Evolutionary conservation across 257 asterid genomes (phyloP).

Genomic region (Gynochthodes officinalis): DNA sequence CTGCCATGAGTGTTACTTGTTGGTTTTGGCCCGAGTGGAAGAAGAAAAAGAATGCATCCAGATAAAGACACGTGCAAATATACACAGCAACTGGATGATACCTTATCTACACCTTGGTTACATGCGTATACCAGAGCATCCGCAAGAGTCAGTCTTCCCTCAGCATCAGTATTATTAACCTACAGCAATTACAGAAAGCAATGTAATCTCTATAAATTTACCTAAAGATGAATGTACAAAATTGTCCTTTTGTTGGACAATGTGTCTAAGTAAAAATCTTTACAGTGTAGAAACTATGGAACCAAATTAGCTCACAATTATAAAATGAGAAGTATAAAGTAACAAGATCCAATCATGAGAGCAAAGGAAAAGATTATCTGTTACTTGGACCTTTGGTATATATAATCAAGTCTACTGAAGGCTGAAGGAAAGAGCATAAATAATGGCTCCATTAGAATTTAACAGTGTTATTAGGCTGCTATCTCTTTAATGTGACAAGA

Average conservation of each 20-base stretch:
- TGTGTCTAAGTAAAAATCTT: neutral
- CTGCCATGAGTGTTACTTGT: neutral
- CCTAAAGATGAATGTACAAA: neutral
- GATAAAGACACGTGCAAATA: neutral
- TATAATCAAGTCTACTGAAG: neutral
- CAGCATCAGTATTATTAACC: slow-evolving; percentile 99
- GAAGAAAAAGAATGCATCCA: neutral
- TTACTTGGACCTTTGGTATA: neutral
- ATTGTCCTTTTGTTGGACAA: neutral
- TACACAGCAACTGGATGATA: slow-evolving; percentile 23
- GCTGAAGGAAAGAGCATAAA: neutral
- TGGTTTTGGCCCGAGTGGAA: neutral
- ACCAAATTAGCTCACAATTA: neutral
- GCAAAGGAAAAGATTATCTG: neutral
- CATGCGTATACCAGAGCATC: slow-evolving; percentile 96
- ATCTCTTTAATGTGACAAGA: neutral
- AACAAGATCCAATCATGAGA: slow-evolving; percentile 3
- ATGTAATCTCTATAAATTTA: neutral
- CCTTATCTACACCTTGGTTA: slow-evolving; percentile 97
- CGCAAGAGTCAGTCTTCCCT: slow-evolving; percentile 97
- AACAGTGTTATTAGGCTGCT: neutral
- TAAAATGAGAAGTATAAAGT: neutral
- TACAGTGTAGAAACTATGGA: neutral
- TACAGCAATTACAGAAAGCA: slow-evolving; percentile 24
- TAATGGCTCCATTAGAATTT: neutral